Percentiles rank a stretch among this genome's conserved stretches.
Evolutionary conservation across 2,329 filamentous ascomycete genomes (phyloP).

Genomic region (Colletotrichum sojae): DNA sequence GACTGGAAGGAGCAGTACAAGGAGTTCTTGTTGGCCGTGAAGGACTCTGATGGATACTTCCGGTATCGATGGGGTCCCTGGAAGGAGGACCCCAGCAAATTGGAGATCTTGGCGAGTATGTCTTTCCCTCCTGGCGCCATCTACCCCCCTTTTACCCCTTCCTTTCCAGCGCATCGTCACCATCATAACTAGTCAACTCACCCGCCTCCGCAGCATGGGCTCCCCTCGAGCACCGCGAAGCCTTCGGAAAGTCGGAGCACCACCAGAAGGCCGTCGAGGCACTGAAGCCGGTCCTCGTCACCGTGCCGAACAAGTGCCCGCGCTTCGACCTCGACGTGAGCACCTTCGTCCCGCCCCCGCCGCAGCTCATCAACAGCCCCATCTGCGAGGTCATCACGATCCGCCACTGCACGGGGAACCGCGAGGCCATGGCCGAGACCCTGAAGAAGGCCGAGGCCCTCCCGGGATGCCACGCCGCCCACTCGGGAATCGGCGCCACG

Average conservation of each 20-base stretch:
- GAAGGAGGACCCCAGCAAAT: conserved; percentile 28
- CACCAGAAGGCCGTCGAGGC: conserved; percentile 34
- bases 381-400: conserved; percentile 34
- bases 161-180: neutral
- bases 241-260: conserved; percentile 26
- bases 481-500: conserved; percentile 18
- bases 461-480: conserved; percentile 21
- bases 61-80: conserved; percentile 38
- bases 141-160: neutral
- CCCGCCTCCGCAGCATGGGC: conserved; percentile 9
- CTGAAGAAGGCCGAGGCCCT: conserved; percentile 25
- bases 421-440: conserved; percentile 9
- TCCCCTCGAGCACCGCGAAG: conserved; percentile 19
- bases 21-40: conserved; percentile 26
- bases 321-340: conserved; percentile 23
- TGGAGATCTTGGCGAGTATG: conserved; percentile 33
- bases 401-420: conserved; percentile 20
- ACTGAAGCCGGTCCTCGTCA: conserved; percentile 12
- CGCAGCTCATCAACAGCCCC: conserved; percentile 34
- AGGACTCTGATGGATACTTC: conserved; percentile 33
- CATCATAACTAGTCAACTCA: neutral
- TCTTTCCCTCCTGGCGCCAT: neutral
- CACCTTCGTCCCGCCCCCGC: conserved; percentile 27
- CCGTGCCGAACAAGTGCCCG: conserved; percentile 20
- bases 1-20: conserved; percentile 39